Evolutionary conservation across 192 early-diverging fungal genomes (phyloP).

Genomic region (Funneliformis mosseae): DNA sequence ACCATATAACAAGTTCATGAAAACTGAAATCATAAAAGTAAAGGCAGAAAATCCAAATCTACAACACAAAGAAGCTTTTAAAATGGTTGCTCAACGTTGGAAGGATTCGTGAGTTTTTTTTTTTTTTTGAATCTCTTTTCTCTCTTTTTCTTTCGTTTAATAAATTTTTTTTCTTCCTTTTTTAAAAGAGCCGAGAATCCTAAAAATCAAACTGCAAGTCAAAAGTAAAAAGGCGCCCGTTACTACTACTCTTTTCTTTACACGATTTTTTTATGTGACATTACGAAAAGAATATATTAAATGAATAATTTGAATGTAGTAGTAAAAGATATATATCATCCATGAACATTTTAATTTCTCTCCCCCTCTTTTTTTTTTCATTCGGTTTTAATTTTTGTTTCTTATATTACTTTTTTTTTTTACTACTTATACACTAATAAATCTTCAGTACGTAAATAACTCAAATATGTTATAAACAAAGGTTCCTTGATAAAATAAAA

Average conservation of each 20-base stretch:
- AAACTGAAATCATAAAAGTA: constrained; percentile 65
- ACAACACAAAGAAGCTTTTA: constrained; percentile 71
- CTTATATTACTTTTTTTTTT: no score
- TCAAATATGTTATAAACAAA: no score
- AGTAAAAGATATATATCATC: no score
- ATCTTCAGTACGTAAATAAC: no score
- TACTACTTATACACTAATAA: no score
- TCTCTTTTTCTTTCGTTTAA: neutral
- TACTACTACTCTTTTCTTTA: no score
- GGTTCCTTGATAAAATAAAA: no score
- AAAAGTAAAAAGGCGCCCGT: neutral
- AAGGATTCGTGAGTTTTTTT: constrained; percentile 31
- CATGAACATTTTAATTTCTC: no score
- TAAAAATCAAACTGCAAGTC: constrained; percentile 7
- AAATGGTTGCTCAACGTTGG: constrained; percentile 64
- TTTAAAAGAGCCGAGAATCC: constrained; percentile 1
- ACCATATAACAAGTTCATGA: constrained; percentile 73
- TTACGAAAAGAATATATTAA: no score
- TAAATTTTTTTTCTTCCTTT: neutral
- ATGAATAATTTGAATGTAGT: no score
- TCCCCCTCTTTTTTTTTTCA: no score
- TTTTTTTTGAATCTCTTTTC: neutral
- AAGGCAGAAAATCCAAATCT: constrained; percentile 60
- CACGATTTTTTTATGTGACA: neutral
- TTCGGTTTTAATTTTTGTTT: no score